Evolutionary conservation across 768 basidiomycete species (phyloP).

Genomic region (Cystofilobasidium macerans): DNA sequence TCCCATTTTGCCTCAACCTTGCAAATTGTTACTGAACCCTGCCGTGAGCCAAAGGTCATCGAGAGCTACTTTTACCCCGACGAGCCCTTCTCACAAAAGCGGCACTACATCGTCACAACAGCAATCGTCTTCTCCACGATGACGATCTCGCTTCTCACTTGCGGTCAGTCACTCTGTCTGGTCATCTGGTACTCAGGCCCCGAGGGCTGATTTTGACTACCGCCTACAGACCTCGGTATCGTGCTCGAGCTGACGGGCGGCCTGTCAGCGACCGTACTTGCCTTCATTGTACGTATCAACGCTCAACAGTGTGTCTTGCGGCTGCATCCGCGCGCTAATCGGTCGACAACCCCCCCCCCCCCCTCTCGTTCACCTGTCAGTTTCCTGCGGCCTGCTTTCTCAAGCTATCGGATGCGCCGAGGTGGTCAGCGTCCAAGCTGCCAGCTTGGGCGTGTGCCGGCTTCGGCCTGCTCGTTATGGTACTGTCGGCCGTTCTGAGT

Average conservation of each 20-base stretch:
- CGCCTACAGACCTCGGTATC: conserved; percentile 81
- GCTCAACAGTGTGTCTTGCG: background rate
- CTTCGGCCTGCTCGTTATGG: conserved; percentile 69
- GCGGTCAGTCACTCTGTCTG: conserved; percentile 45
- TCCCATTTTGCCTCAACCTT: background rate
- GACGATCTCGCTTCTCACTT: conserved; percentile 38
- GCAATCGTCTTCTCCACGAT: conserved; percentile 69
- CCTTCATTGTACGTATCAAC: conserved; percentile 15
- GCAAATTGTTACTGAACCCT: background rate
- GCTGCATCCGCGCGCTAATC: background rate
- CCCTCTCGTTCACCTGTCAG: conserved; percentile 29
- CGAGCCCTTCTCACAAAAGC: conserved; percentile 39
- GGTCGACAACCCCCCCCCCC: conserved; percentile 45
- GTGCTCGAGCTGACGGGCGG: conserved; percentile 98
- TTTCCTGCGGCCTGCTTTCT: conserved; percentile 71
- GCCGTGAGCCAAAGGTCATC: conserved; percentile 53
- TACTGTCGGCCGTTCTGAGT: conserved; percentile 64
- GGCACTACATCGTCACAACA: conserved; percentile 74
- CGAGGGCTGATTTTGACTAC: too few relatives aligned
- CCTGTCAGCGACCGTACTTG: conserved; percentile 53
- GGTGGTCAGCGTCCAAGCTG: conserved; percentile 61
- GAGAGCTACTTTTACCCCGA: conserved; percentile 94
- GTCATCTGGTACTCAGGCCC: background rate
- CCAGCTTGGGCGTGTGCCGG: conserved; percentile 60
- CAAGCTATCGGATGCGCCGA: conserved; percentile 51